Evolutionary conservation across 352 stramenopile genomes (phyloP).

Genomic region (Phytophthora cactorum): DNA sequence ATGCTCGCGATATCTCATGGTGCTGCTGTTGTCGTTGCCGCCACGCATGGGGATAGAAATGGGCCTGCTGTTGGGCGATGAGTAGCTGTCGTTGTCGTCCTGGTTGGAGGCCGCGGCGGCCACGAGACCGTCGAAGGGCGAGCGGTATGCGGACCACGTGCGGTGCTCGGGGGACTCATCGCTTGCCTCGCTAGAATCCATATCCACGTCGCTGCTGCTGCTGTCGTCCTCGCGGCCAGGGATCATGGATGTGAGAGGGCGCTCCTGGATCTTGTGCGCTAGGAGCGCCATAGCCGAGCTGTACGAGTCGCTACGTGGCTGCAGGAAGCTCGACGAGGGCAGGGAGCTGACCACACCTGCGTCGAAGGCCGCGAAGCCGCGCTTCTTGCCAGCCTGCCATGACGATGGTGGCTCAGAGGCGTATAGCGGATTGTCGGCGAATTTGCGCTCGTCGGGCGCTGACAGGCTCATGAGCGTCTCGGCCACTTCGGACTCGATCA

Average conservation of each 20-base stretch:
- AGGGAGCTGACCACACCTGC: conserved; percentile 52
- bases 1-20: conserved; percentile 31
- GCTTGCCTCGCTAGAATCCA: conserved; percentile 58
- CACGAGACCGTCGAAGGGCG: conserved; percentile 73
- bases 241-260: conserved; percentile 78
- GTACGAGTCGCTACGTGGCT: conserved; percentile 23
- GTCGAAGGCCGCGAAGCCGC: conserved; percentile 52
- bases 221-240: conserved; percentile 46
- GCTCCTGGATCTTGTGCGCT: conserved; percentile 64
- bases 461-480: conserved; percentile 86
- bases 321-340: conserved; percentile 58
- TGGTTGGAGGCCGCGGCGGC: conserved; percentile 60
- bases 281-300: conserved; percentile 48
- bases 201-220: conserved; percentile 63
- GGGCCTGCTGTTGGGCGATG: conserved; percentile 51
- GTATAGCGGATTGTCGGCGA: conserved; percentile 64
- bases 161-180: conserved; percentile 45
- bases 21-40: conserved; percentile 36
- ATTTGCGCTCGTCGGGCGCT: conserved; percentile 74
- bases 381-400: conserved; percentile 68
- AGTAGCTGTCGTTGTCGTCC: conserved; percentile 49
- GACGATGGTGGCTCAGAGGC: conserved; percentile 47
- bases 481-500: conserved; percentile 78
- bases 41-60: conserved; percentile 69
- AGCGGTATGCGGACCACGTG: conserved; percentile 56